Conservation (phyloP, 306 rosid genomes). For the Prinsepia uniflora region DNA sequence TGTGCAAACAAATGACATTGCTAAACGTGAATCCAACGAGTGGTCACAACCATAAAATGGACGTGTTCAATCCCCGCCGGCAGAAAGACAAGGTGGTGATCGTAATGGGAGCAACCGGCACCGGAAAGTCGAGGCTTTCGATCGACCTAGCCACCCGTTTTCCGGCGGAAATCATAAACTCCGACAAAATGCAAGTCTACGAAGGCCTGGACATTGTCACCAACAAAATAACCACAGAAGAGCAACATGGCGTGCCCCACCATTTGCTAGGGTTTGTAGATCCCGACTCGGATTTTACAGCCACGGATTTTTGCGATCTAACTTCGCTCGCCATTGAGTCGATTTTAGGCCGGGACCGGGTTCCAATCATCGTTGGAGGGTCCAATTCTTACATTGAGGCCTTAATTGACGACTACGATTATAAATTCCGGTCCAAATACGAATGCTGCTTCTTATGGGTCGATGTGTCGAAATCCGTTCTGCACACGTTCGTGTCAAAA, state of each 20-base stretch:
- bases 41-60: constrained; percentile 26
- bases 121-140: constrained; percentile 80
- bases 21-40: constrained; percentile 31
- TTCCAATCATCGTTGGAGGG: constrained; percentile 87
- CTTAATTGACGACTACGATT: constrained; percentile 50
- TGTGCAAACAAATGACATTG: constrained; percentile 39
- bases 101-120: constrained; percentile 81
- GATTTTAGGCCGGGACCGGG: constrained; percentile 28
- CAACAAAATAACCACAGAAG: constrained; percentile 66
- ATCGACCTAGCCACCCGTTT: constrained; percentile 60
- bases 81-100: constrained; percentile 71
- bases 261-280: constrained; percentile 61
- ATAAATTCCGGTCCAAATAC: constrained; percentile 42
- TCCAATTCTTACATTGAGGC: constrained; percentile 77
- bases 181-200: constrained; percentile 86
- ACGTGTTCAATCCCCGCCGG: constrained; percentile 24
- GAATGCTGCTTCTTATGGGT: constrained; percentile 76
- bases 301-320: constrained; percentile 40
- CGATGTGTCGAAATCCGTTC: constrained; percentile 49
- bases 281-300: constrained; percentile 56
- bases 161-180: constrained; percentile 67
- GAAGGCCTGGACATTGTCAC: constrained; percentile 69
- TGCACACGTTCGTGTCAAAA: constrained; percentile 40
- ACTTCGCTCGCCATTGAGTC: constrained; percentile 41
- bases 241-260: constrained; percentile 63